Percentiles rank a stretch among this genome's conserved stretches.
These are phyloP conservation scores for Zymoseptoria tritici DNA, from an alignment of 2,329 filamentous ascomycete species.

Conservation along the genomic window DNA sequence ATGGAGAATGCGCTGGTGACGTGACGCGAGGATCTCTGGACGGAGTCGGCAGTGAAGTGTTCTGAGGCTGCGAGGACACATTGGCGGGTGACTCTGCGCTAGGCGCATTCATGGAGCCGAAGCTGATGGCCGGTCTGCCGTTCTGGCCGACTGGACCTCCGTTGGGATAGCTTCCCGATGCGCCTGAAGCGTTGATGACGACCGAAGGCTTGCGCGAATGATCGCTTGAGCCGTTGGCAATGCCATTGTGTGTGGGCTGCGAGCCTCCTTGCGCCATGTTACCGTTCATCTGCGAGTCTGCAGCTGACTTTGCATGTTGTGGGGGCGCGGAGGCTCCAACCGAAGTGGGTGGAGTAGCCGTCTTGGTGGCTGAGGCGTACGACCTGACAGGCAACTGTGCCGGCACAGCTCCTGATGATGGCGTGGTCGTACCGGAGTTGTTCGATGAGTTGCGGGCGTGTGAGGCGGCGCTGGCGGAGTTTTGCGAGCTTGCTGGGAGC, in stretches of 20 bases:
- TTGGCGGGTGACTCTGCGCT: constrained; percentile 55
- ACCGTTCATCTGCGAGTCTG: constrained; percentile 78
- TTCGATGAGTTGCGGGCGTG: constrained; percentile 33
- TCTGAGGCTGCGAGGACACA: constrained; percentile 60
- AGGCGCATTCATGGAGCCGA: constrained; percentile 66
- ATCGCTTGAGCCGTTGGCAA: constrained; percentile 64
- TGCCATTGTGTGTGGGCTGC: constrained; percentile 47
- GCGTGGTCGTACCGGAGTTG: constrained; percentile 46
- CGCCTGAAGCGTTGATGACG: constrained; percentile 79
- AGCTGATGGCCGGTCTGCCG: constrained; percentile 60
- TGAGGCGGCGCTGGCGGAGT: constrained; percentile 44
- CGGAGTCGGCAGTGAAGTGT: constrained; percentile 48
- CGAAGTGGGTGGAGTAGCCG: constrained; percentile 44
- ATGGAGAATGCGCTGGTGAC: constrained; percentile 82
- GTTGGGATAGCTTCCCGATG: constrained; percentile 68
- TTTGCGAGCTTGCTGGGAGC: constrained; percentile 43
- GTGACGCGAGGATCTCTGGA: constrained; percentile 61
- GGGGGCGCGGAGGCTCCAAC: constrained; percentile 43
- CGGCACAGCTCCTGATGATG: constrained; percentile 45
- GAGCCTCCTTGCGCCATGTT: constrained; percentile 35
- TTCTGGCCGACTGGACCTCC: constrained; percentile 57
- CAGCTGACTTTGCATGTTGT: constrained; percentile 49
- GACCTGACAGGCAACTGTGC: constrained; percentile 50
- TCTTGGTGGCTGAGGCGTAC: constrained; percentile 57
- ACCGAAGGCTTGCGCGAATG: constrained; percentile 84